Conservation (phyloP, 345 rosid genomes). For the Eucalyptus fibrosa region DNA sequence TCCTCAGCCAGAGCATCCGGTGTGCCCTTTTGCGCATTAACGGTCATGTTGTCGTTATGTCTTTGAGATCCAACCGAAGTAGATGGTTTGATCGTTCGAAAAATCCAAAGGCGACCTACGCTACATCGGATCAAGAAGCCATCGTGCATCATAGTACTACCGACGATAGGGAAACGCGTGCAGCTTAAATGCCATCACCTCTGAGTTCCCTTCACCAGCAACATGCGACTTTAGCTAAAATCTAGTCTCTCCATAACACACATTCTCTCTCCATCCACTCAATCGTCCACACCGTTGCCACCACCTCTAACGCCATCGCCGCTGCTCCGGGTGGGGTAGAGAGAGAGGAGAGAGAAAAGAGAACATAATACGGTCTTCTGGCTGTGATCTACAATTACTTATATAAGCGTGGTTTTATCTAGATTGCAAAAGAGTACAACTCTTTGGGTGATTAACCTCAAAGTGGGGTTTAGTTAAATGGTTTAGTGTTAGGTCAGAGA, state of each 20-base stretch:
- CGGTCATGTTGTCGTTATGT: neutral
- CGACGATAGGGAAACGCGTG: neutral
- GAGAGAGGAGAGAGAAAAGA: neutral
- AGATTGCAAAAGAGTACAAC: neutral
- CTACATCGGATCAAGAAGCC: neutral
- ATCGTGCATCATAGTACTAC: neutral
- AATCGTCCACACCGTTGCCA: neutral
- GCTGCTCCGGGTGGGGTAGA: neutral
- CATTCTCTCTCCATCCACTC: neutral
- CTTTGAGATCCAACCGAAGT: neutral
- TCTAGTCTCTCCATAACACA: neutral
- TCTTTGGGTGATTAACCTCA: neutral
- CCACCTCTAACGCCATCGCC: neutral
- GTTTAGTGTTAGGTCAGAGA: neutral
- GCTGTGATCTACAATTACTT: neutral
- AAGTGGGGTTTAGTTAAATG: neutral
- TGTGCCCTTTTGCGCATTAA: neutral
- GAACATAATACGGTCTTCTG: neutral
- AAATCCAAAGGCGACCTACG: neutral
- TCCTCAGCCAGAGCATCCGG: neutral
- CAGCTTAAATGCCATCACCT: neutral
- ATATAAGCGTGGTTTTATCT: neutral
- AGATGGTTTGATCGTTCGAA: neutral
- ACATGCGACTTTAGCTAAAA: neutral
- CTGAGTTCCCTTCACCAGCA: neutral